Evolutionary conservation across 768 basidiomycete genomes (phyloP), one percentile per base, ranked within the genome.

Genomic region (Leccinellum luteum): DNA sequence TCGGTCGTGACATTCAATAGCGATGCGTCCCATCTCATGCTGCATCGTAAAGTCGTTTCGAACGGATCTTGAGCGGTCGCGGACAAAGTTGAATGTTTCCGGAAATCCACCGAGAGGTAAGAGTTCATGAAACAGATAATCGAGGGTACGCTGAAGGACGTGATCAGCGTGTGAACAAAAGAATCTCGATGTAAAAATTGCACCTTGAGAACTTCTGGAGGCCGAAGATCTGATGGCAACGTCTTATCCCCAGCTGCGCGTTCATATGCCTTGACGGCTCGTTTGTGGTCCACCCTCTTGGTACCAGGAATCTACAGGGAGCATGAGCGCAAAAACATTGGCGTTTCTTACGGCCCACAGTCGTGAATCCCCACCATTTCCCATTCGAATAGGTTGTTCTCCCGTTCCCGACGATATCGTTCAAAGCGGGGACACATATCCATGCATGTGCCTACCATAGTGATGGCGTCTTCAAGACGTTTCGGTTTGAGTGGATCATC

Each of bases 341-440:
- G 19, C 17, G 13, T 32, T n/a, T 45, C 55, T 53, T 58, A 57
- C 60, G 44, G 23, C 28, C 25, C 4, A 34, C 41, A 28, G 45
- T 6, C 56, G 31, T 48, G 28, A 48, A 53, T 38, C 9, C 89
- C 61, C 74, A 95, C 92, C 60, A 81, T 85, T 77, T 97, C 94
- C 83, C 87, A 89, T 64, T 86, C 83, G 60, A 90, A 88, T 1
- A 98, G 79, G 63, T 93, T 91, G 69, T 91, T 90, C 69, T 94
- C 91, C 59, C 87, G 82, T 70, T 98, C 93, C 35, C 96, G 81
- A 61, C 93, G 81, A 70, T 96, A 94, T 27, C 91, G 81, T 72
- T 98, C 96, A 66, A 92, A 97, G 43, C 89, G 84, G 3, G 95
- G 94, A 69, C 95, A 98, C 94, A 98, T 97, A 59, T 91, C 88